phyloP scores from a whole-genome alignment of 257 asterid genomes.

The Rhazya stricta region DNA sequence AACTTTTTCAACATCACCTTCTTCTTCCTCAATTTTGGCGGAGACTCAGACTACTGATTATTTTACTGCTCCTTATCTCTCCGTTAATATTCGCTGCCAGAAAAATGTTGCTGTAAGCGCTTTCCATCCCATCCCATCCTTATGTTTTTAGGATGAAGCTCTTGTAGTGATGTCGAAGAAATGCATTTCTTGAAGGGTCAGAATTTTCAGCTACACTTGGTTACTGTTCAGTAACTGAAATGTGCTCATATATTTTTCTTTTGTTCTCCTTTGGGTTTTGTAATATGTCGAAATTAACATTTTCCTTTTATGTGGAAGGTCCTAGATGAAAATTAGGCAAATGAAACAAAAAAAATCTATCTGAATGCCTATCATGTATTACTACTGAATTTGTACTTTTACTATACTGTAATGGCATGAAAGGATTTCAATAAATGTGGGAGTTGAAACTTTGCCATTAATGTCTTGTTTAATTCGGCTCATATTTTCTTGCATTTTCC shows the following conservation, averaged over 20 bases:
- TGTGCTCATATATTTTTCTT: not conserved
- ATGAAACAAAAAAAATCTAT: not conserved
- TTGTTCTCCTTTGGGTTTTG: not conserved
- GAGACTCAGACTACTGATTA: constrained; percentile 27
- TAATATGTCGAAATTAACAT: not conserved
- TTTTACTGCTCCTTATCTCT: constrained; percentile 61
- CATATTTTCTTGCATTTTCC: not conserved
- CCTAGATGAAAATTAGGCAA: not conserved
- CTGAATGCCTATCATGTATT: not conserved
- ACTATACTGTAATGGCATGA: not conserved
- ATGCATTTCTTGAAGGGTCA: not conserved
- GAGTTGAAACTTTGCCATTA: not conserved
- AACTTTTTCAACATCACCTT: constrained; percentile 28
- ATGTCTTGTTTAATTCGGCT: not conserved
- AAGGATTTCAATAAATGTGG: not conserved
- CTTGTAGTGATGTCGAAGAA: not conserved
- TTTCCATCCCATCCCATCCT: constrained; percentile 8
- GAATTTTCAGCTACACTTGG: constrained; percentile 1
- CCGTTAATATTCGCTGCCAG: constrained; percentile 68
- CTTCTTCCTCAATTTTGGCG: constrained; percentile 19
- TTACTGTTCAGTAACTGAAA: not conserved
- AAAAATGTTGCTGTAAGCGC: constrained; percentile 46
- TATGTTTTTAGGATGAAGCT: not conserved
- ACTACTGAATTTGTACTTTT: not conserved
- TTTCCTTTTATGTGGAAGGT: not conserved